Evolutionary conservation across 208 protist genomes (phyloP).

Genomic region (Naegleria lovaniensis): DNA sequence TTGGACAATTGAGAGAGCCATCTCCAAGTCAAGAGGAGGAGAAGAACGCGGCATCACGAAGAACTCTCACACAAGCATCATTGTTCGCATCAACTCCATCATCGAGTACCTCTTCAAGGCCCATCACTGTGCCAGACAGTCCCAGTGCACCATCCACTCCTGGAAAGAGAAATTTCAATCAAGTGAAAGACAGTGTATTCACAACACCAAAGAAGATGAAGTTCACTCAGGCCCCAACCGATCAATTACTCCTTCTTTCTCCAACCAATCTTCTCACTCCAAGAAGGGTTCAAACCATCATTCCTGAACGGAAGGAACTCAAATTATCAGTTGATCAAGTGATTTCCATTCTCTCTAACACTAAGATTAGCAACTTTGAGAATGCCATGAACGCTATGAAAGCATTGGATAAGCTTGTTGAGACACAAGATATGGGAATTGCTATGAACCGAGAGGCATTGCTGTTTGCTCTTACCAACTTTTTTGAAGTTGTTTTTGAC

Average conservation of each 20-base stretch:
- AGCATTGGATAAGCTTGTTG: not conserved
- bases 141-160: not conserved
- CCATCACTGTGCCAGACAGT: not conserved
- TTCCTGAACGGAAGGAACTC: not conserved
- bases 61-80: not conserved
- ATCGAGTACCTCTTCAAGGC: too few relatives aligned
- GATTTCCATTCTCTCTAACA: not conserved
- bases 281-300: not conserved
- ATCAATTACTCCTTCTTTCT: not conserved
- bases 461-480: not conserved
- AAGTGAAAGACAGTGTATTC: not conserved
- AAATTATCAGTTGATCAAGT: not conserved
- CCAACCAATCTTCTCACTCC: not conserved
- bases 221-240: not conserved
- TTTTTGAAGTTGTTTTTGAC: not conserved
- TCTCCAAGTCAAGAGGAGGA: not conserved
- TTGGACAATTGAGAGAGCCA: not conserved
- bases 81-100: not conserved
- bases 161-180: not conserved
- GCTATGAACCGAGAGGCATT: not conserved
- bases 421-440: not conserved
- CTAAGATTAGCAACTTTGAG: not conserved
- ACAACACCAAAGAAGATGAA: not conserved
- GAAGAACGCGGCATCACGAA: not conserved
- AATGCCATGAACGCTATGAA: not conserved